Evolutionary conservation across 169 alveolate species (phyloP).

Genomic region (Plasmodium sp.): DNA sequence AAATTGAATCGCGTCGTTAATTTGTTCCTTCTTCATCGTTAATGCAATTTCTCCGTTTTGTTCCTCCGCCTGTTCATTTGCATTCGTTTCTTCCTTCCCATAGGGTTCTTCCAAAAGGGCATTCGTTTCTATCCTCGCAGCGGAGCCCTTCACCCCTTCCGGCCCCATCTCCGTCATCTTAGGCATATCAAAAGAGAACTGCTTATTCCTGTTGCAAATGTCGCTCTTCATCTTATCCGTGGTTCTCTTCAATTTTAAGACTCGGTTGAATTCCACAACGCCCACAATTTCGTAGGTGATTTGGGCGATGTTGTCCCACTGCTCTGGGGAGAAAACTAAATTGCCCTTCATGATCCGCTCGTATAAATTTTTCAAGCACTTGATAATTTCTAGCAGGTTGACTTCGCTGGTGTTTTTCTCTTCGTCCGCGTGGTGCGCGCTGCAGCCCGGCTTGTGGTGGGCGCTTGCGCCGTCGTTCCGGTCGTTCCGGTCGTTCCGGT

Average conservation of each 20-base stretch:
- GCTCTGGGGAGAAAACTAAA: constrained; percentile 31
- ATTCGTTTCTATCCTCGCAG: not conserved
- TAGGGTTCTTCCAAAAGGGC: not conserved
- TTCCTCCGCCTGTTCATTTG: not conserved
- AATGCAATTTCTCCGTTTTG: not conserved
- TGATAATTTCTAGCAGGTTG: constrained; percentile 38
- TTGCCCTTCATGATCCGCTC: constrained; percentile 44
- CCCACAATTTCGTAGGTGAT: constrained; percentile 40
- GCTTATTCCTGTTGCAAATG: constrained; percentile 7
- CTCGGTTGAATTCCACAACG: constrained; percentile 34
- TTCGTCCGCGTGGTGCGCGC: not conserved
- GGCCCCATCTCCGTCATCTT: not conserved
- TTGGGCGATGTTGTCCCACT: constrained; percentile 65
- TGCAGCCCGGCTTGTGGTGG: not conserved
- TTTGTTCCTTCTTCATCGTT: not conserved
- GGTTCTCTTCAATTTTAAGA: constrained; percentile 21
- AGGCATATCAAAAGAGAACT: not conserved
- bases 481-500: not conserved
- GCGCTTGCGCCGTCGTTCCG: not conserved
- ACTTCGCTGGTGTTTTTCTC: constrained; percentile 7
- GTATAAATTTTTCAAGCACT: constrained; percentile 25
- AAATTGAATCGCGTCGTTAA: not conserved
- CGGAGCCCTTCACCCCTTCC: not conserved
- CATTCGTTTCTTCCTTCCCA: not conserved
- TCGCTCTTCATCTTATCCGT: constrained; percentile 2